A percentile compares a stretch with the other conserved stretches of the same genome.
These are phyloP conservation scores for Russula emetica DNA, from an alignment of 768 basidiomycete species.

Conservation along the genomic window DNA sequence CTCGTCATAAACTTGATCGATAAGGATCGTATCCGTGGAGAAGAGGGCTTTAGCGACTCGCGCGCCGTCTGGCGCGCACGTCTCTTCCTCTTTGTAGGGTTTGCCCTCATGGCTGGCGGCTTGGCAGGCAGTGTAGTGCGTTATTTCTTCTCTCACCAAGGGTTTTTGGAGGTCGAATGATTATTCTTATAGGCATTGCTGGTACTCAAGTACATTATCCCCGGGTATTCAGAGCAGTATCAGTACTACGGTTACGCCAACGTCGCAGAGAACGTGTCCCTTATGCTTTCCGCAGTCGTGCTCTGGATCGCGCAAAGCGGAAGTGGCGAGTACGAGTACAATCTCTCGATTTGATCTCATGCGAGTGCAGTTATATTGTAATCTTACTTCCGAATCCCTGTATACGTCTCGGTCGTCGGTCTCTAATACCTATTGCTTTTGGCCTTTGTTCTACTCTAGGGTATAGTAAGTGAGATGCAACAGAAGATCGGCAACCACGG, in stretches of 20 bases:
- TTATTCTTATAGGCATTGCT: constrained; percentile 64
- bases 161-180: neutral
- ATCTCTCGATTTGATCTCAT: constrained; percentile 43
- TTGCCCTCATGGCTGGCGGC: constrained; percentile 96
- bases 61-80: constrained; percentile 88
- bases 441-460: neutral
- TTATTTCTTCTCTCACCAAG: constrained; percentile 26
- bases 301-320: constrained; percentile 90
- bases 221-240: constrained; percentile 66
- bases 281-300: constrained; percentile 81
- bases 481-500: neutral
- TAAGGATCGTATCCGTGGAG: constrained; percentile 80
- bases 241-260: constrained; percentile 92
- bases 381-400: constrained; percentile 4
- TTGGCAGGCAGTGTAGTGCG: constrained; percentile 94
- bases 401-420: neutral
- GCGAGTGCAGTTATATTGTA: constrained; percentile 4
- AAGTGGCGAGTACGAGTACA: constrained; percentile 90
- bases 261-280: constrained; percentile 85
- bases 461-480: neutral
- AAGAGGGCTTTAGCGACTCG: constrained; percentile 76
- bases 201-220: constrained; percentile 84
- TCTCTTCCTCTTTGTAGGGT: constrained; percentile 88
- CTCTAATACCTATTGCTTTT: constrained; percentile 11
- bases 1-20: constrained; percentile 91